These are phyloP conservation scores for Acer saccharum DNA, from an alignment of 345 rosid species.

Conservation along the genomic window DNA sequence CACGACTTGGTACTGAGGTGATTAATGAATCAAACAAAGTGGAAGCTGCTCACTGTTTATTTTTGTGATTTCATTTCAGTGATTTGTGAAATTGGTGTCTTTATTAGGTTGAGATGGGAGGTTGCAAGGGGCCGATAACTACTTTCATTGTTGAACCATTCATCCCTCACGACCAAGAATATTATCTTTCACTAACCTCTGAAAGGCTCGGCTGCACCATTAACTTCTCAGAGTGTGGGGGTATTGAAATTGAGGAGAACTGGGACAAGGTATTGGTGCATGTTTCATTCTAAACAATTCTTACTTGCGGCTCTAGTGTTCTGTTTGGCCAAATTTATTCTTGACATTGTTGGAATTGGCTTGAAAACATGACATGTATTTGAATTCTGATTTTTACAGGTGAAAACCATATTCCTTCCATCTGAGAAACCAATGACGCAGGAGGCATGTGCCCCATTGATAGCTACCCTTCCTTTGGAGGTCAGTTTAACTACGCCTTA, in stretches of 20 bases:
- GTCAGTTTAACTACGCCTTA: slow-evolving; percentile 34
- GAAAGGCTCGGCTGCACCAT: slow-evolving; percentile 91
- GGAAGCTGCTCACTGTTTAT: not conserved
- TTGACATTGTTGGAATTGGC: not conserved
- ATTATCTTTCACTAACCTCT: slow-evolving; percentile 79
- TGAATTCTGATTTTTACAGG: slow-evolving; percentile 47
- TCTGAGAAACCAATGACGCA: slow-evolving; percentile 67
- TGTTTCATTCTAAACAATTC: not conserved
- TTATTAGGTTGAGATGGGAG: slow-evolving; percentile 84
- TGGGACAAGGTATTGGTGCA: slow-evolving; percentile 78
- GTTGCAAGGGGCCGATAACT: slow-evolving; percentile 90
- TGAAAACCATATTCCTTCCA: slow-evolving; percentile 77
- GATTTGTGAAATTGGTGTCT: slow-evolving; percentile 12
- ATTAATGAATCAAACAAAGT: slow-evolving; percentile 11
- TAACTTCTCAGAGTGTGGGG: slow-evolving; percentile 96
- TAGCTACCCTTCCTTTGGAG: slow-evolving; percentile 97
- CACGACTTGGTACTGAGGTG: slow-evolving; percentile 86
- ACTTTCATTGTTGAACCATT: slow-evolving; percentile 96
- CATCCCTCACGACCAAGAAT: slow-evolving; percentile 87
- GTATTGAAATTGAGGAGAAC: slow-evolving; percentile 97
- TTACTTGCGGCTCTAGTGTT: slow-evolving; percentile 6
- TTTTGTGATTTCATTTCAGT: slow-evolving; percentile 9
- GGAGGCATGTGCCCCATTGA: slow-evolving; percentile 86
- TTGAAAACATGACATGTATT: slow-evolving; percentile 2
- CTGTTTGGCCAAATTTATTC: slow-evolving; percentile 3